Evolutionary conservation across 2,329 filamentous ascomycete species (phyloP).

Genomic region (Aspergillus persii): DNA sequence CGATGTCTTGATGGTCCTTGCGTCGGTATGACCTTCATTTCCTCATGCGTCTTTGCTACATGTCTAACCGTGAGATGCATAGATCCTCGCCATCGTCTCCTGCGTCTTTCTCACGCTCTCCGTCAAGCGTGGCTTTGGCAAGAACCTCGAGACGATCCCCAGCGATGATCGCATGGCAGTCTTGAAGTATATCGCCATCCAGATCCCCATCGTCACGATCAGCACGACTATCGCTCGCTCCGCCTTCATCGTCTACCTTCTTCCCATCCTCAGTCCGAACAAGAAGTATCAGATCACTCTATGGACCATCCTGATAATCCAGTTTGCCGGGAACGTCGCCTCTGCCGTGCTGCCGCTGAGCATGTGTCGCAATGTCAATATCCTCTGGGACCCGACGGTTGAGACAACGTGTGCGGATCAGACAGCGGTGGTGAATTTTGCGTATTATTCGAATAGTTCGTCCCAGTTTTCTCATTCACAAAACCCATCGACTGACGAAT

Average conservation of each 20-base stretch:
- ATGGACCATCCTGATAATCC: conserved; percentile 23
- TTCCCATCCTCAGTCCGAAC: conserved; percentile 27
- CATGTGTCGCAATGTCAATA: conserved; percentile 24
- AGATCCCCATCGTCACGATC: conserved; percentile 28
- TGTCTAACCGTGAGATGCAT: no score
- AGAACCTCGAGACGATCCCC: conserved; percentile 14
- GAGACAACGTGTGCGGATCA: conserved; percentile 26
- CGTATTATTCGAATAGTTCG: conserved; percentile 30
- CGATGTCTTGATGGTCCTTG: conserved; percentile 31
- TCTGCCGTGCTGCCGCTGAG: conserved; percentile 28
- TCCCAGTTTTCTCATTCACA: neutral
- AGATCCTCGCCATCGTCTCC: conserved; percentile 25
- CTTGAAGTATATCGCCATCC: conserved; percentile 28
- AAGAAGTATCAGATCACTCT: conserved; percentile 20
- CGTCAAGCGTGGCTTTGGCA: conserved; percentile 29
- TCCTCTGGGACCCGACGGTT: conserved; percentile 23
- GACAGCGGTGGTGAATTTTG: conserved; percentile 23
- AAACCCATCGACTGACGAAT: neutral
- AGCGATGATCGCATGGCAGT: conserved; percentile 15
- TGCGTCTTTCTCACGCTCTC: conserved; percentile 24
- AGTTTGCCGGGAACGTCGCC: conserved; percentile 25
- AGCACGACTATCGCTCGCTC: conserved; percentile 30
- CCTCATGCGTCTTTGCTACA: no score
- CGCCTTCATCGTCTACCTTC: conserved; percentile 28
- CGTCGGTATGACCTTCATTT: conserved; percentile 18